phyloP scores from a whole-genome alignment of 2,329 filamentous ascomycete species.

The Claviceps digitariae region DNA sequence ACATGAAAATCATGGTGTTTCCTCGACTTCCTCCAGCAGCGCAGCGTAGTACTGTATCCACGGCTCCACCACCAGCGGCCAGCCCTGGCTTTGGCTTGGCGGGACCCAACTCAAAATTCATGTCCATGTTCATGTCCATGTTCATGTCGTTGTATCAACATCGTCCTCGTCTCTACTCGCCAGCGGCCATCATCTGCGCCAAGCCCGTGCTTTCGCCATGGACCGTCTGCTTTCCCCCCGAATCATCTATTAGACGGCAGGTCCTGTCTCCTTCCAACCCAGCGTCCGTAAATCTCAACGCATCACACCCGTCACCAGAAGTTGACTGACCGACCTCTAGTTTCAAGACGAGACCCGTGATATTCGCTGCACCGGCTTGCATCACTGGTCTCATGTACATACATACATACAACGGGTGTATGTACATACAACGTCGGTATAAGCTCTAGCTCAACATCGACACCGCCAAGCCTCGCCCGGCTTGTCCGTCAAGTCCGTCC shows the following conservation, averaged over 20 bases:
- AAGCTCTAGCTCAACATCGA: background rate
- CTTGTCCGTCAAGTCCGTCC: no score
- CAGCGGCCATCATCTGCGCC: no score
- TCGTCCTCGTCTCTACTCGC: background rate
- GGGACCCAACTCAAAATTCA: no score
- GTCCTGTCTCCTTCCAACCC: background rate
- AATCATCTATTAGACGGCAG: background rate
- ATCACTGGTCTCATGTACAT: no score
- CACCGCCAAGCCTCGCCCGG: no score
- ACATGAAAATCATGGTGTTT: background rate
- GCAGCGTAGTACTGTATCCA: background rate
- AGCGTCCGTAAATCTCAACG: background rate
- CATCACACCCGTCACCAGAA: background rate
- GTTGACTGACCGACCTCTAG: background rate
- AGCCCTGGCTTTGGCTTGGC: no score
- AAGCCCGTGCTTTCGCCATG: background rate
- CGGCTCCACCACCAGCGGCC: background rate
- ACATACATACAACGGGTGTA: no score
- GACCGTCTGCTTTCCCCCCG: background rate
- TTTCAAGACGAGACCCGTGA: background rate
- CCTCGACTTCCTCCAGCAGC: background rate
- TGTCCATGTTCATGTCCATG: no score
- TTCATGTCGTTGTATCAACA: background rate
- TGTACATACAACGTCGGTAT: background rate
- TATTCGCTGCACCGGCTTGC: background rate